A percentile compares a stretch with the other conserved stretches of the same genome.
Evolutionary conservation across 176 grass and related monocot genomes (phyloP).

Genomic region (Bolboschoenus planiculmis): DNA sequence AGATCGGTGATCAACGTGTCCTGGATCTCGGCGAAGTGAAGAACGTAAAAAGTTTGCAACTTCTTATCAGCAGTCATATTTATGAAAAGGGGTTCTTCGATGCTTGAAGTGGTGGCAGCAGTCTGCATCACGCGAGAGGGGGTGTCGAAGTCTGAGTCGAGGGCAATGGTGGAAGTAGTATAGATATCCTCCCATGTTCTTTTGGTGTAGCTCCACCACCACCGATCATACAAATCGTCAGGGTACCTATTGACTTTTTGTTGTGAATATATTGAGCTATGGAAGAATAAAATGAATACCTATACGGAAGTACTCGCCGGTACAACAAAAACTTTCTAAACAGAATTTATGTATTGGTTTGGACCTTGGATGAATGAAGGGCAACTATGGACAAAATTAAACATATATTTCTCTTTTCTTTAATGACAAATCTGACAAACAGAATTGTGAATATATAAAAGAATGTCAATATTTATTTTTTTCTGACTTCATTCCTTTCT

Average conservation of each 20-base stretch:
- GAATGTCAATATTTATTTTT: too few species aligned
- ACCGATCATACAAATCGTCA: slow-evolving; percentile 36
- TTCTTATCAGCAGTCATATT: not conserved
- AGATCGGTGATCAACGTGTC: not conserved
- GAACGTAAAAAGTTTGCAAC: not conserved
- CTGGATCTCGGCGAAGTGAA: slow-evolving; percentile 27
- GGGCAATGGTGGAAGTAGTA: not conserved
- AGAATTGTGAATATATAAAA: too few species aligned
- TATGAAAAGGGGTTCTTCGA: not conserved
- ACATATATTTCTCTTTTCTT: too few species aligned
- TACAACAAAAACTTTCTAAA: too few species aligned
- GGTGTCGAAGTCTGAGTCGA: not conserved
- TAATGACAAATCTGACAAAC: too few species aligned
- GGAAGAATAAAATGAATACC: not conserved
- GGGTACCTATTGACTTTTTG: slow-evolving; percentile 36
- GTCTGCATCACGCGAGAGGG: slow-evolving; percentile 32
- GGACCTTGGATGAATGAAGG: too few species aligned
- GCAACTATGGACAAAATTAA: too few species aligned
- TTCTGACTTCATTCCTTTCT: too few species aligned
- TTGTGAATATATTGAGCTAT: not conserved
- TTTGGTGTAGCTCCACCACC: slow-evolving; percentile 21
- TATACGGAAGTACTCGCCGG: too few species aligned
- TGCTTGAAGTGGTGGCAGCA: not conserved
- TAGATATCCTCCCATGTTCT: not conserved
- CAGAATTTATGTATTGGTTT: too few species aligned